Evolutionary conservation across 495 filamentous ascomycete genomes (phyloP).

Genomic region (Penicillium arizonense): DNA sequence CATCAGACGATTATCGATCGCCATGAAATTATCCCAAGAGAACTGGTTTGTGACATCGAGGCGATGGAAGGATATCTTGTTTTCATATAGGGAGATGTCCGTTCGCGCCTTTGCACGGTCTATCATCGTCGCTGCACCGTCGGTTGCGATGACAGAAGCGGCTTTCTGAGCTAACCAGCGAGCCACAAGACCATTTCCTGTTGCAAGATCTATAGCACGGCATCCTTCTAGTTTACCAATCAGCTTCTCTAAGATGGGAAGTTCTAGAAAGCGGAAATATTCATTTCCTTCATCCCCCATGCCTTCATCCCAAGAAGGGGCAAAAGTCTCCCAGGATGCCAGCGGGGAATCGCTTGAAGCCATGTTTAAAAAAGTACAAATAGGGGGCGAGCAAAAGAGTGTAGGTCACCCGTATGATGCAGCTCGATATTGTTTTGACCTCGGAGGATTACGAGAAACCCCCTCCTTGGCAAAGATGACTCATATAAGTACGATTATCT

Average conservation of each 20-base stretch:
- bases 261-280: slow-evolving; percentile 7
- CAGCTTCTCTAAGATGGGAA: slow-evolving; percentile 7
- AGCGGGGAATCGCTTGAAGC: not conserved
- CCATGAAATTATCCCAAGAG: not conserved
- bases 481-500: too few relatives aligned
- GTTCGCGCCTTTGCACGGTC: slow-evolving; percentile 5
- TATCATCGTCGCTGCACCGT: slow-evolving; percentile 5
- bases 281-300: slow-evolving; percentile 14
- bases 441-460: too few relatives aligned
- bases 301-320: slow-evolving; percentile 25
- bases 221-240: not conserved
- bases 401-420: too few relatives aligned
- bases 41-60: not conserved
- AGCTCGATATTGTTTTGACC: too few relatives aligned
- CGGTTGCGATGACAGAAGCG: slow-evolving; percentile 8
- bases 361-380: too few relatives aligned
- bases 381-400: too few relatives aligned
- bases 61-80: slow-evolving; percentile 3
- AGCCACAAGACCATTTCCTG: slow-evolving; percentile 14
- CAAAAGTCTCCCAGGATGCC: not conserved
- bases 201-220: slow-evolving; percentile 12
- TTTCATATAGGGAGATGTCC: not conserved
- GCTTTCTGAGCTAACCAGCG: slow-evolving; percentile 8
- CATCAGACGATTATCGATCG: not conserved
- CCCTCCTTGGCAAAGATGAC: too few relatives aligned